phyloP scores from a whole-genome alignment of 1,139 yeast species.

The Suhomyces atakaporum region DNA sequence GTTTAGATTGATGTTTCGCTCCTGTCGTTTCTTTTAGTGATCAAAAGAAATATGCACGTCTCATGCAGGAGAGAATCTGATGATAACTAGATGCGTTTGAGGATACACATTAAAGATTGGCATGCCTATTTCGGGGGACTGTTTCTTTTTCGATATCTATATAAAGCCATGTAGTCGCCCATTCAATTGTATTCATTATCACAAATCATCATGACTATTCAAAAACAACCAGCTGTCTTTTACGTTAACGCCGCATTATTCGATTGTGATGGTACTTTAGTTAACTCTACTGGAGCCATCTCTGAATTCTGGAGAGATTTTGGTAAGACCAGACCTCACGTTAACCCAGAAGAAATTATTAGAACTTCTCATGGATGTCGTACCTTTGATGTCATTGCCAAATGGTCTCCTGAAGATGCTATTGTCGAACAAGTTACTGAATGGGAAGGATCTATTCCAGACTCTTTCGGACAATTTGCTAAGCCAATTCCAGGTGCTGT shows the following conservation, averaged over 20 bases:
- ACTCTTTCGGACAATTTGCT: slow-evolving; percentile 69
- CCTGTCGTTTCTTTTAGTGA: slow-evolving; percentile 8
- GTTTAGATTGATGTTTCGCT: too few species aligned
- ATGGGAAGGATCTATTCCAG: slow-evolving; percentile 72
- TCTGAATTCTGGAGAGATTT: slow-evolving; percentile 80
- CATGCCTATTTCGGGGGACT: slow-evolving; percentile 4
- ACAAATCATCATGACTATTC: slow-evolving; percentile 24
- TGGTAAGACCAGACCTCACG: slow-evolving; percentile 68
- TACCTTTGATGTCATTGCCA: slow-evolving; percentile 73
- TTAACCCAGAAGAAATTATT: slow-evolving; percentile 69
- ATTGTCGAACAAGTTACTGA: slow-evolving; percentile 64
- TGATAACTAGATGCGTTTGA: slow-evolving; percentile 9
- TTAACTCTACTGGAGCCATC: slow-evolving; percentile 79
- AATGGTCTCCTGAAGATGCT: slow-evolving; percentile 76
- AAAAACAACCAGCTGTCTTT: slow-evolving; percentile 48
- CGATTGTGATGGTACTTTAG: slow-evolving; percentile 85
- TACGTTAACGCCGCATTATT: slow-evolving; percentile 58
- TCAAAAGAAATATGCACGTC: slow-evolving; percentile 5
- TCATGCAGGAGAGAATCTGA: slow-evolving; percentile 11
- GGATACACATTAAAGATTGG: background rate
- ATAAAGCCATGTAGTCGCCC: slow-evolving; percentile 7
- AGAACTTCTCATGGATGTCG: slow-evolving; percentile 82
- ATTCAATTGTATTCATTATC: background rate
- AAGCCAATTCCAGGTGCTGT: slow-evolving; percentile 75
- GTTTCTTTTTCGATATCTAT: slow-evolving; percentile 9